Evolutionary conservation across 352 stramenopile species (phyloP), one percentile per base, ranked within the genome.

Genomic region (Phytopythium sindhum): DNA sequence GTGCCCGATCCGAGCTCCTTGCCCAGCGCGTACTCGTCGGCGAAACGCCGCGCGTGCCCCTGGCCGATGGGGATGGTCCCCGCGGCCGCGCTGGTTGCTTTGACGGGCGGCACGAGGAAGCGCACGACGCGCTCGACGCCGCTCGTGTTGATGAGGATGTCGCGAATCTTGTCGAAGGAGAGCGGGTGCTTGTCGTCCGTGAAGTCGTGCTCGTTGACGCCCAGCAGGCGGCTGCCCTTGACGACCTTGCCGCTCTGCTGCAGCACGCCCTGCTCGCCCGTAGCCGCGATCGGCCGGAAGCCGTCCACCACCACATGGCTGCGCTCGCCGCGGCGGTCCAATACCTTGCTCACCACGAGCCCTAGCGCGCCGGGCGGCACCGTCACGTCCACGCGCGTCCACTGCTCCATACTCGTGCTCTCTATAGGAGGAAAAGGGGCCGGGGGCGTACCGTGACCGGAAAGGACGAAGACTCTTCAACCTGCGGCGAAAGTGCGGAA

Each of bases 201-300:
- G 44, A 93, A 91, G 60, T 93, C 83, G 68, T 86, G 71, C 28
- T 71, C 77, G 61, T 93, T 93, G 17, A 95, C 82, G 65, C 83
- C 77, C 31, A 93, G 47, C 21, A 95, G 66, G 7, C 88, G 64
- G 57, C 73, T 83, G 37, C 80, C 73, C 37, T 63, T 60, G 21
- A 63, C 55, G 23, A 87, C 66, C 39, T 74, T 51, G 41, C 78
- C 78, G 48, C 82, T 69, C 29, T 66, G 61, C 66, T 87, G 65
- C 1, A 87, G 67, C 26, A 73, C 71, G 44, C 86, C 84, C 21
- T 55, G 53, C 45, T 82, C 61, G 57, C 72, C 81, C 19, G 74
- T 66, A n/a, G 52, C 59, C 3, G 70, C 69, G 3, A 84, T 76
- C 45, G 83, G 79, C 6, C 84, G 82, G 67, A 95, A 95, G 63